Evolutionary conservation across 805 yeast species (phyloP), one percentile per base, ranked within the genome.

Genomic region (Schwanniomyces yamadae): DNA sequence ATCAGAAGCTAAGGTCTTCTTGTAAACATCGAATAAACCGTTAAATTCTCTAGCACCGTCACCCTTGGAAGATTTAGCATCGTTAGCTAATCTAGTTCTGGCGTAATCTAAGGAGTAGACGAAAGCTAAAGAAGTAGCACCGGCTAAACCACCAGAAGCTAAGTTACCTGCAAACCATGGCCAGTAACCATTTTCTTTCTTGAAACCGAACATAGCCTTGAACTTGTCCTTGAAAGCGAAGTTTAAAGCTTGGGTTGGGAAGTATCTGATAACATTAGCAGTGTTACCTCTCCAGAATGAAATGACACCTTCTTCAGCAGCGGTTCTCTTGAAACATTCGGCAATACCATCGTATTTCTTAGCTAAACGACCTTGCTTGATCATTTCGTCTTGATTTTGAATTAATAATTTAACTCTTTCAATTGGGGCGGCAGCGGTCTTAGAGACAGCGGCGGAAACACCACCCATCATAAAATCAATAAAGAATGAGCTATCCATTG

Each of bases 211-310:
- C 83, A 89, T 71, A 59, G 81, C 80, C 83, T 89, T 89, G 78
- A 90, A 86, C 77, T 87, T 85, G 72, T 90, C 97, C 80, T 89
- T 90, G 91, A 89, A 90, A 62, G 97, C 97, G 63, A 89, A 90
- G 84, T 89, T 89, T 67, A 89, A 81, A 60, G 97, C 97, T 77
- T 89, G 97, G 70, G 97, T 90, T 72, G 97, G 97, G 95, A 89
- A 89, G 82, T 90, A 89, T 80, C 97, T 86, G 77, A 89, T 83
- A 68, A 89, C 97, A 75, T 89, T 89, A 62, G 97, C 97, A 52
- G 96, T 90, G 90, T 89, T 89, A 81, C 97, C 97, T 84, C 96
- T 84, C 97, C 97, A 89, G 91, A 89, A 88, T 49, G 97, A 74
- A 53, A 73, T 77, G 49, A 85, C 61, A 82, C 97, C 97, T 78